Evolutionary conservation across 192 early-diverging fungal species (phyloP), one percentile per base, ranked within the genome.

Genomic region (Backusella luteola): DNA sequence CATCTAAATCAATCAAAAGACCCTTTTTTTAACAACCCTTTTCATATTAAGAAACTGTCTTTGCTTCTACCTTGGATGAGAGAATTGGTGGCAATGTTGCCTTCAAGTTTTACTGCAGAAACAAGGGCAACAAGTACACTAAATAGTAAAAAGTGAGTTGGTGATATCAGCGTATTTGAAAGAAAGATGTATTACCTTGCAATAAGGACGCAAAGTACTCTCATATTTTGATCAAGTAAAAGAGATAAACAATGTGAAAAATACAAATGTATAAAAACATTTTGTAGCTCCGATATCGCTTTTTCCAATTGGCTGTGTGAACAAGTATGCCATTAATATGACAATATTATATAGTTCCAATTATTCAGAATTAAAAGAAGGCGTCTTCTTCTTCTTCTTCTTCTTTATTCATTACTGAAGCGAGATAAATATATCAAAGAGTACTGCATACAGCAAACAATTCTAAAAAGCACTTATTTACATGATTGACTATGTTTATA

Each of bases 41-140:
- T 32, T 32, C 3, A 32, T 32, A 32, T 32, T 32, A 32, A 32
- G 42, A 17, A 17, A 21, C 1, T 49, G n/a, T 49, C 6, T 49
- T 49, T 49, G 15, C n/a, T 17, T 38, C 34, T 74, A 75, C 74
- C 66, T 67, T 21, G 23, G 29, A 75, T 44, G 52, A 66, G n/a
- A 34, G 59, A 41, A 21, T 75, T 67, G 19, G 17, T 5, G 15
- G 15, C 67, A 67, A 75, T 75, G 8, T n/a, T 11, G n/a, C 74
- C 74, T 6, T 75, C 38, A n/a, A 75, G 23, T 1, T 15, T 67
- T 19, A 66, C 38, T 67, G 41, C 74, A 41, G 35, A 26, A n/a
- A 34, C 74, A 46, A 44, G 17, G 1, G 74, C 23, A 67, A 49
- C 6, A 21, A 66, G n/a, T 4, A 68, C 19, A 44, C 74, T 75